Base-by-base conservation (phyloP, 2,329 filamentous ascomycete genomes). In the Cryphonectria naterciae region DNA sequence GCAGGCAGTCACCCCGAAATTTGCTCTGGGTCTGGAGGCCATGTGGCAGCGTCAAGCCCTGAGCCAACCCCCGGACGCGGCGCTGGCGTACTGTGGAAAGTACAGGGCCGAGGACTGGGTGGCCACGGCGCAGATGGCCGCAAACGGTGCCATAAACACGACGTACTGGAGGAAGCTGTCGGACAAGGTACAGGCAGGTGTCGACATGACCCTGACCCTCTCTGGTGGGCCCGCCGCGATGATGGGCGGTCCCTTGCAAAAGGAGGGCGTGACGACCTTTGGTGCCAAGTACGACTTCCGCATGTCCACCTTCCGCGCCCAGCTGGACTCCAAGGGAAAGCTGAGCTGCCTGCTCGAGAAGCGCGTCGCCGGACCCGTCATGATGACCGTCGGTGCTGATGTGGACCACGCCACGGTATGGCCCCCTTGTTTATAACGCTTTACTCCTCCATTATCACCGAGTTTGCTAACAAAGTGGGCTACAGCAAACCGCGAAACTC, bases 201-300 rank as follows among this genome's bases (percentile, higher is more conserved):
- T 97, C 76, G 95, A 98, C 77, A 90, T 97, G 87, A 97, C 94
- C 81, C 87, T 99, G 72, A 92, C 95, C 75, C 92, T 97, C 76
- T 90, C 90, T 43, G 86, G 88, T 39, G 86, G 88, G 69, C 83
- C 85, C 67, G 89, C 88, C 67, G 88, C 89, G 74, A 84, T 93
- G 82, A 94, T 96, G 90, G 93, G 93, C 77, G 89, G 87, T 72
- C 90, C 90, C 63, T 81, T 91, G 68, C 89, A 91, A 81, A 95
- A 94, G 82, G 95, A 99, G 82, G 96, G 96, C 69, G 88, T 93
- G 73, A 95, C 97, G 68, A 94, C 95, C 68, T 88, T 98, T 77
- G 96, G 95, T 78, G 93, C 94, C 80, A 99, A 99, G 85, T 99
- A 99, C 84, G 95, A 98, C 81, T 99, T 99, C 89, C 90, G 93